Conservation (phyloP, 257 asterid species). For the Nicotiana otophora region DNA sequence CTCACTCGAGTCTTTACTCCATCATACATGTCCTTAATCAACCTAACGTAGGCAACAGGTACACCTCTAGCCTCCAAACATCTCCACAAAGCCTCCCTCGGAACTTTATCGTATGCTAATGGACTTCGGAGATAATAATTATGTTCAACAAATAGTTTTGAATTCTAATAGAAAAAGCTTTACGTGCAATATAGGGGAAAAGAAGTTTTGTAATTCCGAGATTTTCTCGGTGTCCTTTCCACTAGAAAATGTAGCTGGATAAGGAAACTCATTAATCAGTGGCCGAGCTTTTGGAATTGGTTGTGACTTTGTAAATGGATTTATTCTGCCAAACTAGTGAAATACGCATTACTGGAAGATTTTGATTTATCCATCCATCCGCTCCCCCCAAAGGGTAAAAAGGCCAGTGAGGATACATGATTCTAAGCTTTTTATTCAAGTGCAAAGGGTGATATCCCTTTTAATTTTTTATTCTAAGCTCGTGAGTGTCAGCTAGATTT, state of each 20-base stretch:
- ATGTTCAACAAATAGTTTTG: neutral
- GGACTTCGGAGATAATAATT: neutral
- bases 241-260: neutral
- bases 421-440: neutral
- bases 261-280: neutral
- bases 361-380: neutral
- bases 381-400: neutral
- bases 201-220: neutral
- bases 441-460: neutral
- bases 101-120: neutral
- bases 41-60: too few species aligned
- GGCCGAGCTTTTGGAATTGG: neutral
- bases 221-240: neutral
- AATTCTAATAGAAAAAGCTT: neutral
- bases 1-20: too few species aligned
- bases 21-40: too few species aligned
- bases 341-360: neutral
- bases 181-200: neutral
- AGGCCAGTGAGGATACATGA: neutral
- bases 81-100: too few species aligned
- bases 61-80: too few species aligned
- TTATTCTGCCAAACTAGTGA: neutral
- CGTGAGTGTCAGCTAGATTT: neutral
- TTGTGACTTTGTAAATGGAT: neutral
- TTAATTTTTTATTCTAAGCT: neutral